These are phyloP conservation scores for Dalbergia cochinchinensis DNA, from an alignment of 306 rosid species.

Conservation along the genomic window DNA sequence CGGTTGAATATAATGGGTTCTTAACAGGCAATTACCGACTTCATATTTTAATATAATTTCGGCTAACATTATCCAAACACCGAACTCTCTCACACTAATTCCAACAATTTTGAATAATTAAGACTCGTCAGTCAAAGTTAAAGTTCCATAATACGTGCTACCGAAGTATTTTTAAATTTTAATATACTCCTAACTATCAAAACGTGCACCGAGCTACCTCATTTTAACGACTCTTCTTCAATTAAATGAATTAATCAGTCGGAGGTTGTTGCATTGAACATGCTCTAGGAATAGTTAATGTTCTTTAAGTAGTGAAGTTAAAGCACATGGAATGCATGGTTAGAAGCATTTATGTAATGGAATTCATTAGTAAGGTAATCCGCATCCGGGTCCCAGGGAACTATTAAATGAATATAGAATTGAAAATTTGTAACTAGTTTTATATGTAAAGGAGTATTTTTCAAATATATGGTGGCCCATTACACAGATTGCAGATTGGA, in stretches of 20 bases:
- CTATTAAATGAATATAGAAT: neutral
- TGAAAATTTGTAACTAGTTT: constrained; percentile 9
- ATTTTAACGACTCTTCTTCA: neutral
- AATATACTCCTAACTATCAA: neutral
- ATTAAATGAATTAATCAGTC: neutral
- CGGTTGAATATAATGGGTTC: neutral
- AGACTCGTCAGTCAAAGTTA: neutral
- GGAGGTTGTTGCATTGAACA: neutral
- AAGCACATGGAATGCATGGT: neutral
- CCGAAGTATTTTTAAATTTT: neutral
- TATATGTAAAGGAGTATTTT: neutral
- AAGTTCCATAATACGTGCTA: too few relatives aligned
- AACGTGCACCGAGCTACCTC: neutral
- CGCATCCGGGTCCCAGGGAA: neutral
- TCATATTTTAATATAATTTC: neutral
- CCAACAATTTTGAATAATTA: neutral
- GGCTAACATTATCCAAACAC: neutral
- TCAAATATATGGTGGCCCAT: neutral
- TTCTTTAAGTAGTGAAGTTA: neutral
- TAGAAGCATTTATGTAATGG: neutral
- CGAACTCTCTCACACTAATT: neutral
- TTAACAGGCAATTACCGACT: neutral
- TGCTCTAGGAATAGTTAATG: neutral
- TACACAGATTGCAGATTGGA: neutral
- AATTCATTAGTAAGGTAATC: neutral